These are phyloP conservation scores for Pestalotiopsis sp. DNA, from an alignment of 2,329 filamentous ascomycete species.

Conservation along the genomic window DNA sequence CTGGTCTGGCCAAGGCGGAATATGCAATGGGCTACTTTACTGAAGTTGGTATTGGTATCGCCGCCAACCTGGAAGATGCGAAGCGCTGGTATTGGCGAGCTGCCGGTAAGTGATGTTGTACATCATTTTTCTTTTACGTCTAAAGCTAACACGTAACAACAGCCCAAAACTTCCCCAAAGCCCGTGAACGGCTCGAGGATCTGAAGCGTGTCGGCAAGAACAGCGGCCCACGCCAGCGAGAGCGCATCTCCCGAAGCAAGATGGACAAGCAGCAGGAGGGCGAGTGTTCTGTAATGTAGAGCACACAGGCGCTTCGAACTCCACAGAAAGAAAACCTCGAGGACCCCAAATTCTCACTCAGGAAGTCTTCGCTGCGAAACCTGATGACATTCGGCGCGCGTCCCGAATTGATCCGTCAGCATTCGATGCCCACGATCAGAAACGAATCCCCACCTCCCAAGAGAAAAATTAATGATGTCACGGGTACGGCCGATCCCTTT, in stretches of 20 bases:
- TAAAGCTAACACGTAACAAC: conserved; percentile 29
- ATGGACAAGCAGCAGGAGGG: conserved; percentile 84
- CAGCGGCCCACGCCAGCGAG: conserved; percentile 69
- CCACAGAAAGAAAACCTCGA: conserved; percentile 6
- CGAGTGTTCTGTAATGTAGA: conserved; percentile 82
- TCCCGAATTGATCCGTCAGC: background rate
- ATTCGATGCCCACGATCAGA: background rate
- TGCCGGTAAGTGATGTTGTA: conserved; percentile 72
- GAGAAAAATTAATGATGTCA: background rate
- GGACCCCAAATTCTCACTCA: background rate
- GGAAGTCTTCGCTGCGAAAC: conserved; percentile 10
- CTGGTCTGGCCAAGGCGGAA: conserved; percentile 89
- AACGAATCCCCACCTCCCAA: background rate
- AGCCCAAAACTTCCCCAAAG: conserved; percentile 96
- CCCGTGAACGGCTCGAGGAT: conserved; percentile 88
- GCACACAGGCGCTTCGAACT: conserved; percentile 18
- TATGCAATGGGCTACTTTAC: conserved; percentile 99
- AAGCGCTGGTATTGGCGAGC: conserved; percentile 98
- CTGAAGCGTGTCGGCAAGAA: conserved; percentile 80
- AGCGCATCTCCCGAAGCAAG: conserved; percentile 80
- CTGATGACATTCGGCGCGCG: background rate
- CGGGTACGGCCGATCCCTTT: background rate
- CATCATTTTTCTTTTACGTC: conserved; percentile 10
- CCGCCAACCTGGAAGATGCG: conserved; percentile 87
- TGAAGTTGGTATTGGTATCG: conserved; percentile 88